Evolutionary conservation across 352 stramenopile species (phyloP), one percentile per base, ranked within the genome.

Genomic region (Phytopythium chamaehyphon): DNA sequence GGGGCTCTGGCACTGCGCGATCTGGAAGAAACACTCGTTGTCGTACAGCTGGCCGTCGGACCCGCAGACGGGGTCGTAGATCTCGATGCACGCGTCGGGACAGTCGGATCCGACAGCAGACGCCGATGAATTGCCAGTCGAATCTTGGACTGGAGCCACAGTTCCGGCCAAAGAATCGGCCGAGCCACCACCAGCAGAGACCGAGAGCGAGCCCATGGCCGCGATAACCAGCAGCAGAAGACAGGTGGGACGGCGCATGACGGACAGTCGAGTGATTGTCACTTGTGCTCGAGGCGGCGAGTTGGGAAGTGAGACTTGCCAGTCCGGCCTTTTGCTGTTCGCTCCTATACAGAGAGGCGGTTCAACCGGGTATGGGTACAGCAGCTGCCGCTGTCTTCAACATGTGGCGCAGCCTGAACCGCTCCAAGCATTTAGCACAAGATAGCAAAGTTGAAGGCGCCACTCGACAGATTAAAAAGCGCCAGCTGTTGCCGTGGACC

Each of bases 1-100:
- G 36, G 58, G 36, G 35, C 64, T 73, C 2, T 64, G 28, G 54
- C 73, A 84, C 24, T 67, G 58, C 1, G 47, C 55, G 44, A 71
- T 67, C 7, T 47, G 44, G 47, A 80, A 60, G 49, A 69, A 71
- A 40, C 69, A 80, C 53, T 55, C 45, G 49, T 73, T 80, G 14
- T 52, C 44, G 48, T 74, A 80, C 16, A 56, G 73, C 26, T 61
- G 56, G 21, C 66, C 66, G 39, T 66, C 62, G 35, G 63, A 62
- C 19, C 71, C 64, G 40, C 57, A 71, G 6, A 73, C 58, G 6
- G 69, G 65, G 15, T 66, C 51, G 38, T 73, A 75, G 26, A 74
- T 64, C 51, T 77, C 65, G 37, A 68, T 22, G 42, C 67, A 76
- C 16, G 58, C 51, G 33, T 67, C 54, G 40, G 67, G 64, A n/a